These are phyloP conservation scores for Paracorniculantispora psalliotae DNA, from an alignment of 2,329 filamentous ascomycete genomes.

Conservation along the genomic window DNA sequence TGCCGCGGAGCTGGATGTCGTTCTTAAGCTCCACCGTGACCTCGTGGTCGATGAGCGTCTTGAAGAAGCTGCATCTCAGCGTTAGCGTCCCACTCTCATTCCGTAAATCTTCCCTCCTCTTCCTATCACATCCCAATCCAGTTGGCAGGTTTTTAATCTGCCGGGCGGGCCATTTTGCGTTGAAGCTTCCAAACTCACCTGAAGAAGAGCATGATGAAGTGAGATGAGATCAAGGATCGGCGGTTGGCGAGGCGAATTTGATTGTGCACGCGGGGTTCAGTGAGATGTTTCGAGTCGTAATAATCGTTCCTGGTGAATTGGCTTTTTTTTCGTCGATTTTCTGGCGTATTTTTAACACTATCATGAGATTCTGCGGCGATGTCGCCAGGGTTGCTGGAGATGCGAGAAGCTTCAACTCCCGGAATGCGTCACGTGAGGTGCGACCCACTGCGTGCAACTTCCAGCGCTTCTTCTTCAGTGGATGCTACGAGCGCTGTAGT, in stretches of 20 bases:
- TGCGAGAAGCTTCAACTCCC: not conserved
- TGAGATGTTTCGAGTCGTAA: too few relatives aligned
- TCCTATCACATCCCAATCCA: too few relatives aligned
- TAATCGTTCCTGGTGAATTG: not conserved
- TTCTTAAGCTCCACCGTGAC: constrained; percentile 99
- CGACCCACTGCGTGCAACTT: not conserved
- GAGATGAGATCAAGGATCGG: not conserved
- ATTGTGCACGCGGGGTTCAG: too few relatives aligned
- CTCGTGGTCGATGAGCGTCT: constrained; percentile 94
- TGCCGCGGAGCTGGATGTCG: constrained; percentile 94
- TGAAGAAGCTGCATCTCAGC: constrained; percentile 72
- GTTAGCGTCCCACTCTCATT: not conserved
- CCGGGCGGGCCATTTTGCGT: not conserved
- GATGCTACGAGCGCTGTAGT: not conserved
- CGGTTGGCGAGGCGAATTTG: not conserved
- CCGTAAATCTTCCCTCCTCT: not conserved
- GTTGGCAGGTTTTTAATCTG: not conserved
- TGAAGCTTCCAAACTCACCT: constrained; percentile 27
- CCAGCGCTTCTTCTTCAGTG: not conserved
- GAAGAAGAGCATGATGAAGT: constrained; percentile 40
- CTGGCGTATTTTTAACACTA: not conserved
- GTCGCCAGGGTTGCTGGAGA: not conserved
- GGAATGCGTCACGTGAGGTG: constrained; percentile 3
- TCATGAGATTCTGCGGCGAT: not conserved
- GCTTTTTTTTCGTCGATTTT: not conserved